phyloP scores from a whole-genome alignment of 2,329 filamentous ascomycete species.

The Arthrobotrys musiformis region DNA sequence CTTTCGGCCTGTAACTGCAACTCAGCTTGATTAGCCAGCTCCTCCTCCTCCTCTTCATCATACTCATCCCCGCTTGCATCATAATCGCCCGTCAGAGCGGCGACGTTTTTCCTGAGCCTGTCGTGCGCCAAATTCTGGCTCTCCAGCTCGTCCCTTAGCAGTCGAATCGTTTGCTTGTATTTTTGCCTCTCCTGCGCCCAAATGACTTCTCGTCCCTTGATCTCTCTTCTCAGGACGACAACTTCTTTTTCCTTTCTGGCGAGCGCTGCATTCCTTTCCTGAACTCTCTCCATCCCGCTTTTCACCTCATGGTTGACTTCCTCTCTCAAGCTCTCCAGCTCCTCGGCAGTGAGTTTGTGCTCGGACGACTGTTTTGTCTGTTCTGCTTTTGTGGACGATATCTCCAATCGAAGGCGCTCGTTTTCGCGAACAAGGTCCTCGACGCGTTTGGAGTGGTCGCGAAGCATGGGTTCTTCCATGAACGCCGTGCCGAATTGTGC shows the following conservation, averaged over 20 bases:
- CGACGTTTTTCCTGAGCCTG: slow-evolving; percentile 38
- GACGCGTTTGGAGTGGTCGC: slow-evolving; percentile 55
- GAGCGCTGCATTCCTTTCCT: slow-evolving; percentile 38
- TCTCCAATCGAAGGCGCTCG: slow-evolving; percentile 47
- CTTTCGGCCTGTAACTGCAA: slow-evolving; percentile 45
- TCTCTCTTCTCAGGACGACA: slow-evolving; percentile 1
- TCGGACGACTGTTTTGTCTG: slow-evolving; percentile 23
- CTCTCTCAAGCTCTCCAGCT: slow-evolving; percentile 32
- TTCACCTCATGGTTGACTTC: slow-evolving; percentile 48
- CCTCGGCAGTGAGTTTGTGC: slow-evolving; percentile 15
- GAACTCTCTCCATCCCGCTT: slow-evolving; percentile 50
- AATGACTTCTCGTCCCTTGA: slow-evolving; percentile 11
- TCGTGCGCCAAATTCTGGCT: slow-evolving; percentile 25
- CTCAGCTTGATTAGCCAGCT: slow-evolving; percentile 39
- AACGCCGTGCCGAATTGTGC: slow-evolving; percentile 51
- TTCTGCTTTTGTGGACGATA: slow-evolving; percentile 24
- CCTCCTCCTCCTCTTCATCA: slow-evolving; percentile 34
- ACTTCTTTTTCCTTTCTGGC: slow-evolving; percentile 42
- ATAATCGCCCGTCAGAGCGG: slow-evolving; percentile 26
- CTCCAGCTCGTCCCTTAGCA: slow-evolving; percentile 36
- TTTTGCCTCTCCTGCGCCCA: slow-evolving; percentile 29
- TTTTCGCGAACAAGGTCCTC: slow-evolving; percentile 55
- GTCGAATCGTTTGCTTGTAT: slow-evolving; percentile 41
- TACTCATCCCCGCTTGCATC: slow-evolving; percentile 20
- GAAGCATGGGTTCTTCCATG: slow-evolving; percentile 53